Base-by-base conservation (phyloP, 495 filamentous ascomycete species). In the Chaetomium tenue region DNA sequence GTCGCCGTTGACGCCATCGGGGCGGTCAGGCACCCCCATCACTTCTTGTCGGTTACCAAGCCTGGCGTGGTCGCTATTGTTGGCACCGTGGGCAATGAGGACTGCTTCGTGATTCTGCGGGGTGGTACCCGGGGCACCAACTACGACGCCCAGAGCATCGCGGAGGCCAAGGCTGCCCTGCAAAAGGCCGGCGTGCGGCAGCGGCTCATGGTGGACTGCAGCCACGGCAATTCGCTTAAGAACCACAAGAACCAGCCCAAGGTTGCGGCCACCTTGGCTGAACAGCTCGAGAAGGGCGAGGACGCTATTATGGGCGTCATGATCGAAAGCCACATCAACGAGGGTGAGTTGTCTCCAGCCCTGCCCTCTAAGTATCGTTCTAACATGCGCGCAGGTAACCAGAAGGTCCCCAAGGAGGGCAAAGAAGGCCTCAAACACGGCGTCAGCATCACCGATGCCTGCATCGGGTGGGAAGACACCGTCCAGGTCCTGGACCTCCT, bases 11-110 rank as follows among this genome's bases (percentile, higher is more conserved):
- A 99, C 79, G 95, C 95, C 53, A 97, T 98, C 77, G 93, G 93
- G 60, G 89, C 95, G 22, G 94, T 97, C 15, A 87, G 83, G 71
- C 90, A 96, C 68, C 91, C 92, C 23, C 95, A 99, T 71, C 95
- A 98, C 81, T 99, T 99, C 87, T 82, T 99, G 67, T 96, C 92
- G 13, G 95, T 99, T 62, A 98, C 94, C 9, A 99, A 98, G 79
- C 94, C 93, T 11, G 95, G 95, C 67, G 89, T 96, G 23, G 94
- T 93, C 11, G 92, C 95, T 60, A 99, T 98, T 70, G 92, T 97
- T 5, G 92, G 92, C 63, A 99, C 95, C 7, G 85, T 88, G 5
- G 95, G 95, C 50, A 99, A 99, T 78, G 93, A 97, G 22, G 93
- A 99, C 74, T 96, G 94, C 83, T 99, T 96, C 78, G 92, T 96